Base-by-base conservation (phyloP, 2,329 filamentous ascomycete genomes). In the Monilinia laxa region DNA sequence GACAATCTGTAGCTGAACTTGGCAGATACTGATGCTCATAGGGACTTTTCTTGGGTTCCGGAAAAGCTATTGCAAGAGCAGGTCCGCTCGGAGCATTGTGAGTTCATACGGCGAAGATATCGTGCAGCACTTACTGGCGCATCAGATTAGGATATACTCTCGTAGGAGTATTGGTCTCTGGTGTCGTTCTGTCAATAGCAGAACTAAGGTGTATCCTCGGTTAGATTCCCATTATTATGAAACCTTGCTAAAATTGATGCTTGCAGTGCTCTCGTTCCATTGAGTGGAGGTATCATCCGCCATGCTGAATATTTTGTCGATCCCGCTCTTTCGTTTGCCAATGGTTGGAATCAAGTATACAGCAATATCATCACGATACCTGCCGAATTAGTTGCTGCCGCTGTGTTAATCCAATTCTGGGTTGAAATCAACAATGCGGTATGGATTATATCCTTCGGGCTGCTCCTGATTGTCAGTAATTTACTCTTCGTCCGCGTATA, bases 371-470 rank as follows among this genome's bases (percentile, higher is more conserved):
- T 75, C 23, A 71, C 71, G 38, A 72, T 76, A 4, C 75, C 75
- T 7, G 56, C 85, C 65, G 87, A 90, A 75, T 87, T 89, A 68
- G 84, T 85, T 0, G 87, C 87, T 12, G 84, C 86, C 18, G 83
- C 84, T 53, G 84, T 89, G 2, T 77, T 90, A 23, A 86, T 90
- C 66, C 79, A 86, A 71, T 88, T 84, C 72, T 90, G 87, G 87
- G 84, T 84, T 4, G 83, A 87, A 69, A 79, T 87, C 69, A 81
- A 80, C 71, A 79, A 81, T 1, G 78, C 71, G 0, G 69, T 80
- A 14, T 80, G 78, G 77, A 78, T 80, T 38, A 74, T 76, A 1
- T 67, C 79, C 4, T 79, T 80, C 47, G 77, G 78, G 4, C n/a
- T 76, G 2, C n/a, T 79, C 4, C 76, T 77, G 55, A 70, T 80